phyloP scores from a whole-genome alignment of 805 yeast genomes.

The Metschnikowia matae region DNA sequence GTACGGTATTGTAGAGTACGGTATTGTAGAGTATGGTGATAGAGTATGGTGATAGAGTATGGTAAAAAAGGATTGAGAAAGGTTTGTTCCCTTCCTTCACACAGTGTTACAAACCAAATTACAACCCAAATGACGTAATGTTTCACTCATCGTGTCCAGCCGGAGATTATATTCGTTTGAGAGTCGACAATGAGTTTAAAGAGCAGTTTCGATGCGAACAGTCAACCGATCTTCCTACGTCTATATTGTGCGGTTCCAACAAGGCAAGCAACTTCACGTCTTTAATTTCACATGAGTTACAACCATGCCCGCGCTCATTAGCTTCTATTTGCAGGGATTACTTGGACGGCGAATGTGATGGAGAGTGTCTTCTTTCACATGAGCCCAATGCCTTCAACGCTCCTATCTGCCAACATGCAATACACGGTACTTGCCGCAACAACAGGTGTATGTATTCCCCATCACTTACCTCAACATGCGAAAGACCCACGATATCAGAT shows the following conservation, averaged over 20 bases:
- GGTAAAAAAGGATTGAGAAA: too few relatives aligned
- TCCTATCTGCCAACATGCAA: constrained; percentile 29
- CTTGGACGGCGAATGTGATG: constrained; percentile 45
- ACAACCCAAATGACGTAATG: too few relatives aligned
- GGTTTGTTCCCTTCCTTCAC: too few relatives aligned
- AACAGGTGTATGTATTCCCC: constrained; percentile 54
- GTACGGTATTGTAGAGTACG: too few relatives aligned
- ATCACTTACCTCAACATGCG: constrained; percentile 46
- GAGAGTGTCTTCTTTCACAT: constrained; percentile 56
- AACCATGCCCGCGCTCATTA: too few relatives aligned
- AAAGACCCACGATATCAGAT: constrained; percentile 36
- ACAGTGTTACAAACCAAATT: too few relatives aligned
- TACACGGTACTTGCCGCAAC: constrained; percentile 27
- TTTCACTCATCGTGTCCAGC: constrained; percentile 5
- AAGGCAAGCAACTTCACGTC: constrained; percentile 35
- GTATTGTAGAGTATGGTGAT: too few relatives aligned
- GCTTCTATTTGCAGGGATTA: constrained; percentile 53
- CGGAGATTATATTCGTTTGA: constrained; percentile 6
- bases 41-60: too few relatives aligned
- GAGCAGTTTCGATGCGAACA: constrained; percentile 33
- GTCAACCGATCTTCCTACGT: too few relatives aligned
- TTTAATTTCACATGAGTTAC: too few relatives aligned
- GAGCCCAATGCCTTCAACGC: constrained; percentile 55
- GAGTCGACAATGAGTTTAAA: neutral
- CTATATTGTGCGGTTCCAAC: too few relatives aligned